A percentile compares a stretch with the other conserved stretches of the same genome.
phyloP scores from a whole-genome alignment of 2,329 filamentous ascomycete genomes.

The Trichoderma atroviride region DNA sequence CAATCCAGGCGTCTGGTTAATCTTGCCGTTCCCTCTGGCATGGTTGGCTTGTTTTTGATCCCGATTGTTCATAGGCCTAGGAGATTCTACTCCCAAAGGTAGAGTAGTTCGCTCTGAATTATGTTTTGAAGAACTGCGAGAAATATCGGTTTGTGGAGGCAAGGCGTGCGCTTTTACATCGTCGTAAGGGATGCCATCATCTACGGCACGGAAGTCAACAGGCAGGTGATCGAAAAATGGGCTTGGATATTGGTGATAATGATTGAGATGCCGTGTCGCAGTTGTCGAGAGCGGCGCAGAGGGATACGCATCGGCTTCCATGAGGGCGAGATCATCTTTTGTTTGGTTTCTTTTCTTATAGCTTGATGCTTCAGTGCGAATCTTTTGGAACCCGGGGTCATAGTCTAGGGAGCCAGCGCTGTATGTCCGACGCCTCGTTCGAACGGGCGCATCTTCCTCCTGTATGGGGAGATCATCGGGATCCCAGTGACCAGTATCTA shows the following conservation, averaged over 20 bases:
- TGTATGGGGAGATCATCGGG: constrained; percentile 21
- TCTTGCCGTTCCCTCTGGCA: background rate
- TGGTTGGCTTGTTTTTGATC: background rate
- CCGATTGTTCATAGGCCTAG: background rate
- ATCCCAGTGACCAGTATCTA: constrained; percentile 29
- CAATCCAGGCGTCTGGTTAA: background rate
- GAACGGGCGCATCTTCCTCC: constrained; percentile 3
- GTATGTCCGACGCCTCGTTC: constrained; percentile 1
- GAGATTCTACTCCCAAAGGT: background rate
- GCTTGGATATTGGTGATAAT: constrained; percentile 15
- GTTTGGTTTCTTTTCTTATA: background rate
- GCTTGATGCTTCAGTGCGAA: background rate
- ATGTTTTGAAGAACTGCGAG: background rate
- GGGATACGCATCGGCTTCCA: background rate
- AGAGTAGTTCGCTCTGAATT: background rate
- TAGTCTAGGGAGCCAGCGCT: background rate
- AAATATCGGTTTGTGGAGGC: constrained; percentile 1
- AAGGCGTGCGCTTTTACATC: background rate
- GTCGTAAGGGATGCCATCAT: background rate
- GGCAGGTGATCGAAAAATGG: constrained; percentile 6
- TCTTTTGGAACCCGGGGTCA: background rate
- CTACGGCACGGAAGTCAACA: background rate
- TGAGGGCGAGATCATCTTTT: background rate
- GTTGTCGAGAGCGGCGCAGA: constrained; percentile 5
- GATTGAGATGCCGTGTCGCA: constrained; percentile 10